phyloP scores from a whole-genome alignment of 371 early-diverging fungal species.

The Lichtheimia hyalospora region DNA sequence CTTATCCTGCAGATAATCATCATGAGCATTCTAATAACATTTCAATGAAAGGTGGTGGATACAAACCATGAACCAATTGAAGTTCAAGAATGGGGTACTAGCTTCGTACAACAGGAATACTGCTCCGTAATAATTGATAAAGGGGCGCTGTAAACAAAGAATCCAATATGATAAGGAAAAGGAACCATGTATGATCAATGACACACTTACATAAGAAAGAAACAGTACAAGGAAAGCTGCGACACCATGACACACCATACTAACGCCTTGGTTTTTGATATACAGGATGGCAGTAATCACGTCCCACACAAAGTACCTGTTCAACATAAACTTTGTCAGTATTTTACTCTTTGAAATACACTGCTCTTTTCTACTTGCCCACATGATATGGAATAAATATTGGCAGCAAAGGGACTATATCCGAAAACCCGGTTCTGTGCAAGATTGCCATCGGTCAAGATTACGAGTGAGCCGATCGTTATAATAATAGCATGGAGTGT shows the following conservation, averaged over 20 bases:
- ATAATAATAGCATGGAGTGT: constrained; percentile 60
- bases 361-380: constrained; percentile 55
- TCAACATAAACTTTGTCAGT: background rate
- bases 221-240: constrained; percentile 78
- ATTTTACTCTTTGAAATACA: background rate
- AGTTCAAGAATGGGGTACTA: constrained; percentile 88
- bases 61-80: constrained; percentile 84
- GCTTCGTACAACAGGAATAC: constrained; percentile 89
- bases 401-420: constrained; percentile 69
- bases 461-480: constrained; percentile 60
- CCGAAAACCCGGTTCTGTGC: constrained; percentile 72
- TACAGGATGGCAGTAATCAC: constrained; percentile 65
- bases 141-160: constrained; percentile 61
- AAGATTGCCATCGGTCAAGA: constrained; percentile 65
- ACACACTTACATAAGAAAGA: constrained; percentile 66
- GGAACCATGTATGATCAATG: background rate
- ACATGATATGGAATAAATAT: constrained; percentile 79
- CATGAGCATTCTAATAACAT: background rate
- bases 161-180: background rate
- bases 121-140: constrained; percentile 86
- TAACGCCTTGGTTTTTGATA: constrained; percentile 66
- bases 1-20: constrained; percentile 59
- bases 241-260: constrained; percentile 84
- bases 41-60: background rate
- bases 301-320: constrained; percentile 94